Conservation (phyloP, 2,329 filamentous ascomycete genomes). For the Calonectria fujianensis region DNA sequence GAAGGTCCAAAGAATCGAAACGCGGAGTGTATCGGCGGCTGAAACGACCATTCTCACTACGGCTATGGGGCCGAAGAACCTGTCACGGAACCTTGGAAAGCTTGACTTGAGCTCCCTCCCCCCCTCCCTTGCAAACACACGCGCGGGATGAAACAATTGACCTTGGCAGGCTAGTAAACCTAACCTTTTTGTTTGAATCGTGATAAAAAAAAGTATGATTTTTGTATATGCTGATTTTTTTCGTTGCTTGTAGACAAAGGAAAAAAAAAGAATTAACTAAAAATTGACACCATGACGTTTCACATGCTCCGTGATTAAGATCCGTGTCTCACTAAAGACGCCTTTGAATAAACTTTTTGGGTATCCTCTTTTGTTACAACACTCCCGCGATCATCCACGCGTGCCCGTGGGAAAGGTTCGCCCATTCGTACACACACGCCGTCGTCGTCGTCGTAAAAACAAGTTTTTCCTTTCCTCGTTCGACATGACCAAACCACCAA, state of each 20-base stretch:
- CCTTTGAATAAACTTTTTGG: slow-evolving; percentile 30
- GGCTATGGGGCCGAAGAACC: slow-evolving; percentile 9
- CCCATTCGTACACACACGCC: background rate
- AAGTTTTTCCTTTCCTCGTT: background rate
- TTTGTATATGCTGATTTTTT: background rate
- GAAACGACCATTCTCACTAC: slow-evolving; percentile 22
- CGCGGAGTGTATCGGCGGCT: slow-evolving; percentile 7
- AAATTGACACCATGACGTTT: slow-evolving; percentile 23
- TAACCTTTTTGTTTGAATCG: too few species aligned
- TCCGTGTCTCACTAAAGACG: slow-evolving; percentile 29
- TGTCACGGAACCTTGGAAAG: background rate
- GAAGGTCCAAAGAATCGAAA: background rate
- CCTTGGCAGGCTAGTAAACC: background rate
- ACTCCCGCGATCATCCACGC: slow-evolving; percentile 3
- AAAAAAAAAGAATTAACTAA: background rate
- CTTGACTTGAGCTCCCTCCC: background rate
- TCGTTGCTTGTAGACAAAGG: background rate
- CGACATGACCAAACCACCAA: background rate
- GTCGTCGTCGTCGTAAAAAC: too few species aligned
- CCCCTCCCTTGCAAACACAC: background rate
- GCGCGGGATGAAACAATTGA: background rate
- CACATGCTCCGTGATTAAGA: slow-evolving; percentile 26
- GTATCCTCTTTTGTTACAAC: slow-evolving; percentile 27
- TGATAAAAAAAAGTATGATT: background rate
- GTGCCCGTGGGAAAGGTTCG: background rate